Conservation (phyloP, 176 grass and related monocot species). For the Hordeum marinum region DNA sequence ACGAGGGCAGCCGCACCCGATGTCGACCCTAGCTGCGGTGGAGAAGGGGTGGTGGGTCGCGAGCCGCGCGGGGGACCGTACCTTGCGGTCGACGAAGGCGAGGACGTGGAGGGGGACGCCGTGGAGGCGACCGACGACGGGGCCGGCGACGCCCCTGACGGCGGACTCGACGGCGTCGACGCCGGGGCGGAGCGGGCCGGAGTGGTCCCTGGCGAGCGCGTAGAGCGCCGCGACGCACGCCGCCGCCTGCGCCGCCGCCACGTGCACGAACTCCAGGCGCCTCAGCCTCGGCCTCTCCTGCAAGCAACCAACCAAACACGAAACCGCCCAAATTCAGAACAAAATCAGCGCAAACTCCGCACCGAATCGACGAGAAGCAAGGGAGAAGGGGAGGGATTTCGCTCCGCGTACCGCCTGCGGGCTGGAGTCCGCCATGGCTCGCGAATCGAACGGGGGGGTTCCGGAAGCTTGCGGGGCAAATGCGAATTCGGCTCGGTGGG, state of each 20-base stretch:
- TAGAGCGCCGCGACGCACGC: conserved; percentile 53
- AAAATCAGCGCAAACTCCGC: not conserved
- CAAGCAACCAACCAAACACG: not conserved
- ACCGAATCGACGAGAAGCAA: not conserved
- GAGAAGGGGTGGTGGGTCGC: not conserved
- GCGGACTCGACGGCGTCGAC: conserved; percentile 62
- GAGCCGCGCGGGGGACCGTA: not conserved
- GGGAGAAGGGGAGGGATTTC: not conserved
- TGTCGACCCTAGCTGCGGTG: not conserved
- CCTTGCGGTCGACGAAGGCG: conserved; percentile 78
- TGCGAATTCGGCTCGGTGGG: not conserved
- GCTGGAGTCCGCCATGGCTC: conserved; percentile 54
- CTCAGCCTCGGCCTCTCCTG: conserved; percentile 32
- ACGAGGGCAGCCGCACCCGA: not conserved
- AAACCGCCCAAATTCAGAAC: not conserved
- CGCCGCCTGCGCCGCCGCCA: conserved; percentile 38
- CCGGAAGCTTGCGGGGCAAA: not conserved
- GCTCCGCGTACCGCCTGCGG: conserved; percentile 30
- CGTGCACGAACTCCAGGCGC: conserved; percentile 62
- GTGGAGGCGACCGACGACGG: conserved; percentile 47
- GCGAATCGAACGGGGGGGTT: not conserved
- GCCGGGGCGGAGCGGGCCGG: conserved; percentile 60
- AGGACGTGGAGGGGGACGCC: conserved; percentile 59
- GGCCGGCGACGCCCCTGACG: conserved; percentile 47
- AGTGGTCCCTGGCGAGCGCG: conserved; percentile 69